Percentiles rank a stretch among this genome's conserved stretches.
Evolutionary conservation across 2,329 filamentous ascomycete species (phyloP).

Genomic region (Septoria petroselini): DNA sequence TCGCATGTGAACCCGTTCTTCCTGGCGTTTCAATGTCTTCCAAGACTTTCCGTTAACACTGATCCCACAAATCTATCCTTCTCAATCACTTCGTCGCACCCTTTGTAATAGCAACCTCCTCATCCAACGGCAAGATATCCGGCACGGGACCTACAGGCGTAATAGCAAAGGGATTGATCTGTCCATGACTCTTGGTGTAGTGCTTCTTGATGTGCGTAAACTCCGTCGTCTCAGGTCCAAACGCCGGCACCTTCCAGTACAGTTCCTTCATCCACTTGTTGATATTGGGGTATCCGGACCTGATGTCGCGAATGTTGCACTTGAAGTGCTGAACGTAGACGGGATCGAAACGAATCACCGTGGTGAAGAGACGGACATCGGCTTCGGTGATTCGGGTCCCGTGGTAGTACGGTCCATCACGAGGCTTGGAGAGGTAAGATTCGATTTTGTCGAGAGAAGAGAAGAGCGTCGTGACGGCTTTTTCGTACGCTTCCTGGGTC

Average conservation of each 20-base stretch:
- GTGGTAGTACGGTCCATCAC: constrained; percentile 46
- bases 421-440: constrained; percentile 39
- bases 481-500: constrained; percentile 51
- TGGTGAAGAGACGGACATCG: constrained; percentile 54
- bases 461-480: constrained; percentile 48
- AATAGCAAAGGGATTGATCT: constrained; percentile 66
- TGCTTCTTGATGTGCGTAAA: constrained; percentile 93
- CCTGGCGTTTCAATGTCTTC: too few relatives aligned
- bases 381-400: constrained; percentile 49
- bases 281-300: constrained; percentile 75
- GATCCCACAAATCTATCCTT: too few relatives aligned
- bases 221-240: constrained; percentile 71
- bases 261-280: constrained; percentile 50
- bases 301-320: constrained; percentile 81
- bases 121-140: constrained; percentile 70
- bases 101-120: constrained; percentile 65
- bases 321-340: constrained; percentile 62
- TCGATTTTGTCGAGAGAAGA: constrained; percentile 49
- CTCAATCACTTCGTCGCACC: constrained; percentile 18
- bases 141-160: constrained; percentile 82
- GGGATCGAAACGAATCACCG: constrained; percentile 60
- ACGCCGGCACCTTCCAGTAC: constrained; percentile 80
- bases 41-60: too few relatives aligned
- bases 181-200: constrained; percentile 63
- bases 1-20: too few relatives aligned